These are phyloP conservation scores for Pleurotus tuber-regium DNA, from an alignment of 768 basidiomycete genomes.

Conservation along the genomic window DNA sequence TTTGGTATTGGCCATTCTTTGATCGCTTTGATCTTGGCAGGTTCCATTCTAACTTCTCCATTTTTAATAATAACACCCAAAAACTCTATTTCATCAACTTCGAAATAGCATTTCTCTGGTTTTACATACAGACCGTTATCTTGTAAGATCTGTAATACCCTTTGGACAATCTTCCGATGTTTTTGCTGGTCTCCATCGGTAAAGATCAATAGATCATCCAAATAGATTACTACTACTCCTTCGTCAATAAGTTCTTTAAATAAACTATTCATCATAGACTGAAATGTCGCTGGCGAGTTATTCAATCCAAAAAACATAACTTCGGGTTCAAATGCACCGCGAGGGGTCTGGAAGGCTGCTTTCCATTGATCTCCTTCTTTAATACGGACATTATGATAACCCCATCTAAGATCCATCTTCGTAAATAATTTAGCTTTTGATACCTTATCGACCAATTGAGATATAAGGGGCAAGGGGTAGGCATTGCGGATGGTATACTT, in stretches of 20 bases:
- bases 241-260: conserved; percentile 27
- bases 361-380: too few species aligned
- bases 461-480: conserved; percentile 34
- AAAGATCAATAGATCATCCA: too few species aligned
- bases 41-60: conserved; percentile 26
- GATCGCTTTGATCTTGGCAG: conserved; percentile 26
- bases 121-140: too few species aligned
- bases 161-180: too few species aligned
- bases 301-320: conserved; percentile 38
- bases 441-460: conserved; percentile 24
- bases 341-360: conserved; percentile 32
- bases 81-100: too few species aligned
- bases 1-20: too few species aligned
- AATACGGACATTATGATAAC: too few species aligned
- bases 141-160: too few species aligned
- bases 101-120: too few species aligned
- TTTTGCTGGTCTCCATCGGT: too few species aligned
- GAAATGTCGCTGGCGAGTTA: conserved; percentile 31
- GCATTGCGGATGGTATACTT: conserved; percentile 29
- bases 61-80: conserved; percentile 24
- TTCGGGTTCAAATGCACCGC: conserved; percentile 31
- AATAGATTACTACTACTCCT: too few species aligned
- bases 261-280: conserved; percentile 43
- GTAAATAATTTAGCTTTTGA: conserved; percentile 25
- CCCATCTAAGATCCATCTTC: conserved; percentile 36